Evolutionary conservation across 345 rosid genomes (phyloP), one percentile per base, ranked within the genome.

Genomic region (Brassica juncea): DNA sequence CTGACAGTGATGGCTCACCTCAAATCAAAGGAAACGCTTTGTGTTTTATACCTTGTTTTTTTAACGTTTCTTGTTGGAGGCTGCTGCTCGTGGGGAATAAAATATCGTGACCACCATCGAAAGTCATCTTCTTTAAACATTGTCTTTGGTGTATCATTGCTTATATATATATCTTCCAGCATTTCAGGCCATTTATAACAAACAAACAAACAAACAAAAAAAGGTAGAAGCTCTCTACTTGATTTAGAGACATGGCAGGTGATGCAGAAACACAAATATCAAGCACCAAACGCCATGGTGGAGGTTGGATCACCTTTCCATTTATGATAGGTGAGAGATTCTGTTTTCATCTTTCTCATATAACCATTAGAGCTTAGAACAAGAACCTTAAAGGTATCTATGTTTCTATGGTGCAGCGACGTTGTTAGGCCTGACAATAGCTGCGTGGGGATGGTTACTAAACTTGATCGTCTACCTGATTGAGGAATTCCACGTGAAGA

Each of bases 291-390:
- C 73, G 58, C 28, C 84, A 77, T 27, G 5, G 37, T 23, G 88
- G 89, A 12, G 84, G 85, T 63, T 90, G 87, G 92, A 62, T 80
- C 31, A 87, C 94, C 37, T 86, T 87, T 39, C 86, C 90, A 16
- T 90, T 88, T 82, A 78, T 86, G 21, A 76, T 79, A 64, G 91
- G 91, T 88, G 12, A 74, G 61, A 74, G 19, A 60, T 73, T 72
- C 63, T 71, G 21, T 52, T 52, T 52, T 54, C 3, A 4, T 52
- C 57, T 16, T 47, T 47, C 21, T 16, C 27, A 42, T 78, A 31
- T 78, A 31, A 28, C 35, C 66, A 2, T n/a, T 61, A 27, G 15
- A 27, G 32, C 39, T 35, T 31, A 63, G 42, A 31, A 63, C 35
- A 63, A 32, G 15, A 15, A 63, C 5, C 42, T 35, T n/a, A 65